Evolutionary conservation across 768 basidiomycete species (phyloP), one percentile per base, ranked within the genome.

Genomic region (Boletus subparvulus): DNA sequence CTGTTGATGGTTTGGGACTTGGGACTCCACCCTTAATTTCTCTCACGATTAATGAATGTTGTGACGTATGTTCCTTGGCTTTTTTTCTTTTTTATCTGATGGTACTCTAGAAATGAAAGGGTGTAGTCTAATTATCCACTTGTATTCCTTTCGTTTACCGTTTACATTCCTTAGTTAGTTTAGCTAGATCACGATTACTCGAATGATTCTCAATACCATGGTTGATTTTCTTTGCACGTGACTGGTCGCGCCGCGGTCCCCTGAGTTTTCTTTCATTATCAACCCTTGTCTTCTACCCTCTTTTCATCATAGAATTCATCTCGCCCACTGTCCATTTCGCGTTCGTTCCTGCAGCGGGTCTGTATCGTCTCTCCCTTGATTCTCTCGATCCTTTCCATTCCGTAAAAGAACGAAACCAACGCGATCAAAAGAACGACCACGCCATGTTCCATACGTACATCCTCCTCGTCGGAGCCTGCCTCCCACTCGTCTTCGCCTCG

Each of bases 181-280:
- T 64, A 52, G 61, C 0, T 53, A 55, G 30, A 42, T 40, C 13
- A 55, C 35, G 49, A 60, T 48, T 40, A 48, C 35, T 17, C 39
- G 16, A 9, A 14, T 4, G 11, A 17, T 37, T 37, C 16, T 12
- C n/a, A 55, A 57, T 57, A 11, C 14, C 40, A 55, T 53, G 52
- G 50, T 67, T 68, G 67, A 69, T 69, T 69, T 68, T 51, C 14
- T 28, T 8, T 28, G 11, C 67, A 68, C 67, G 68, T 68, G 67
- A 69, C 51, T 30, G 14, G 37, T 50, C 66, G 61, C 66, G 66
- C 59, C 55, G 56, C 37, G 50, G 3, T 24, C n/a, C 9, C 42
- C 32, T 4, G 35, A n/a, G 24, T 14, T 6, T 13, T n/a, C 6
- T 47, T 21, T 37, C n/a, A 36, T 37, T 32, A 17, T 45, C 52